These are phyloP conservation scores for Sporobolomyces phaffii DNA, from an alignment of 768 basidiomycete genomes.

Conservation along the genomic window DNA sequence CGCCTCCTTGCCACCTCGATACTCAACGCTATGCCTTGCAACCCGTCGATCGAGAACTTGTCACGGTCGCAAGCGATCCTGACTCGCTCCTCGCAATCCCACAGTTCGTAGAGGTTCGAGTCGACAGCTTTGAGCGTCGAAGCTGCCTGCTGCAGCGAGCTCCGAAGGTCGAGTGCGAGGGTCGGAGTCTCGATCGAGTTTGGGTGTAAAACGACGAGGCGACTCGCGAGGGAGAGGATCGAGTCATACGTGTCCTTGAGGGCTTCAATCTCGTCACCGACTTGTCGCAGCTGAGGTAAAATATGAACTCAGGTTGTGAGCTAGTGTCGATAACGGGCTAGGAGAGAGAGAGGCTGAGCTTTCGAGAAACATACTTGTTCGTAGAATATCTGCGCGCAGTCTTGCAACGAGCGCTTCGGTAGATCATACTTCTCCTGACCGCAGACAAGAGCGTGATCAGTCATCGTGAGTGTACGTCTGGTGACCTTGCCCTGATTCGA, in stretches of 20 bases:
- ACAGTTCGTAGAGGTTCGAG: not conserved
- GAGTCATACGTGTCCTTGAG: not conserved
- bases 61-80: not conserved
- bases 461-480: no score
- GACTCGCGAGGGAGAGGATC: constrained; percentile 9
- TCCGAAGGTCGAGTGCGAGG: constrained; percentile 29
- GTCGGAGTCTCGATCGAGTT: constrained; percentile 21
- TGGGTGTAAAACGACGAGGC: constrained; percentile 14
- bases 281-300: not conserved
- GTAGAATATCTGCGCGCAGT: not conserved
- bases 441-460: no score
- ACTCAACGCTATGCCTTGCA: not conserved
- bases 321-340: no score
- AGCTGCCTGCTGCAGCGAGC: not conserved
- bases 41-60: not conserved
- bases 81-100: constrained; percentile 16
- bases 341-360: no score
- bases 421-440: no score
- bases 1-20: constrained; percentile 1
- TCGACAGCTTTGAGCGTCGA: not conserved
- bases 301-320: no score
- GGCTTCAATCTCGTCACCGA: not conserved
- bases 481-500: no score
- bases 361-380: not conserved
- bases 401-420: not conserved